These are phyloP conservation scores for Dendrothele bispora DNA, from an alignment of 768 basidiomycete genomes.

Conservation along the genomic window DNA sequence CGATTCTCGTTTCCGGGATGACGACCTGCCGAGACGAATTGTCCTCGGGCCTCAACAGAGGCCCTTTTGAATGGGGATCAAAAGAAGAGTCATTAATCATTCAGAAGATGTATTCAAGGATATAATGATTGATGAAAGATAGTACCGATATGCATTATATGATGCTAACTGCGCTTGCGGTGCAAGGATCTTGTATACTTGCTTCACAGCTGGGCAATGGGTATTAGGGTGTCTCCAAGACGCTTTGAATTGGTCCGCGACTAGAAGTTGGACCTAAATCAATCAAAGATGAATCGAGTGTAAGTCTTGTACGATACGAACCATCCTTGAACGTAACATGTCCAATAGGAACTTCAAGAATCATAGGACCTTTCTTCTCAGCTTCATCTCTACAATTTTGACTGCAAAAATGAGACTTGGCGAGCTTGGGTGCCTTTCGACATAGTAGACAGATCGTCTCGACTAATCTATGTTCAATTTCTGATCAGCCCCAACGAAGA, in stretches of 20 bases:
- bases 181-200: conserved; percentile 64
- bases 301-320: conserved; percentile 31
- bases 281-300: no score
- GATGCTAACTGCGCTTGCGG: conserved; percentile 48
- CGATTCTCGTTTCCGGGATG: conserved; percentile 72
- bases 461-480: conserved; percentile 31
- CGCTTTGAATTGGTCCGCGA: conserved; percentile 64
- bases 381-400: conserved; percentile 54
- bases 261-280: conserved; percentile 30
- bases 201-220: conserved; percentile 55
- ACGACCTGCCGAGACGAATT: conserved; percentile 52
- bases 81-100: conserved; percentile 1
- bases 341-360: conserved; percentile 58
- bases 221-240: conserved; percentile 66
- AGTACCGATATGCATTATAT: conserved; percentile 65
- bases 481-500: no score
- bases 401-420: conserved; percentile 63
- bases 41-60: conserved; percentile 58
- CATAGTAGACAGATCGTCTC: conserved; percentile 62
- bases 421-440: conserved; percentile 51
- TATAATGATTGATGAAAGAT: not conserved
- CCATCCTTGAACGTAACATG: conserved; percentile 69
- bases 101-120: no score
- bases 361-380: conserved; percentile 51
- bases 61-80: conserved; percentile 37